Evolutionary conservation across 2,329 filamentous ascomycete genomes (phyloP).

Genomic region (Anthostomella pinea): DNA sequence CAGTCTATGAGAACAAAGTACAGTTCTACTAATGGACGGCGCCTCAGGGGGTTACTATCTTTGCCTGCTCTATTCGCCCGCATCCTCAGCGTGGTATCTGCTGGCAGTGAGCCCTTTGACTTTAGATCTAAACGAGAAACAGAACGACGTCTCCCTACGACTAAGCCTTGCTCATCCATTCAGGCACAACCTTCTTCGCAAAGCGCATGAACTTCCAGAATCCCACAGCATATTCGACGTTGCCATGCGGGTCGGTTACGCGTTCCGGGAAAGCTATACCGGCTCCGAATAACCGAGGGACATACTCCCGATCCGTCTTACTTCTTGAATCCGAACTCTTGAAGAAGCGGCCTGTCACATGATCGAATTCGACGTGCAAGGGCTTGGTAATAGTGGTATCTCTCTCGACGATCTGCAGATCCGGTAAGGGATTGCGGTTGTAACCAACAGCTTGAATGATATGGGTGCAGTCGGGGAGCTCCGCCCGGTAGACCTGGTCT

Average conservation of each 20-base stretch:
- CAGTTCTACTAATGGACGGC: conserved; percentile 36
- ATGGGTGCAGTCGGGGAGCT: conserved; percentile 50
- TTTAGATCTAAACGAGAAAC: too few relatives aligned
- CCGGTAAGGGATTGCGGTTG: conserved; percentile 46
- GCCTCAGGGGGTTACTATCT: too few relatives aligned
- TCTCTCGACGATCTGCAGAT: conserved; percentile 29
- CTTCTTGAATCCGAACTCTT: conserved; percentile 34
- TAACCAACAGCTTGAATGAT: conserved; percentile 61
- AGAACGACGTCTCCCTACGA: too few relatives aligned
- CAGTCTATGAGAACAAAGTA: too few relatives aligned
- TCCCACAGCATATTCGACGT: conserved; percentile 60
- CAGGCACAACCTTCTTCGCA: conserved; percentile 51
- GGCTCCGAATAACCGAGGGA: conserved; percentile 56
- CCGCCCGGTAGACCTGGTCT: conserved; percentile 39
- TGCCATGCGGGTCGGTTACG: conserved; percentile 58
- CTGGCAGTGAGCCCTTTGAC: too few relatives aligned
- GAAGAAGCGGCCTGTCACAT: conserved; percentile 43
- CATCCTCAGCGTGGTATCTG: too few relatives aligned
- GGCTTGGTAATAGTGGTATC: conserved; percentile 31
- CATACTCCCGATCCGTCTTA: conserved; percentile 31
- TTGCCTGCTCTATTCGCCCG: too few relatives aligned
- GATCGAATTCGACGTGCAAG: conserved; percentile 29
- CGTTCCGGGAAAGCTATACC: conserved; percentile 63
- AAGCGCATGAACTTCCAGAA: conserved; percentile 67
- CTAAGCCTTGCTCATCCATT: conserved; percentile 38